phyloP scores from a whole-genome alignment of 176 grass and related monocot genomes.

The Echinochloa phyllopogon region DNA sequence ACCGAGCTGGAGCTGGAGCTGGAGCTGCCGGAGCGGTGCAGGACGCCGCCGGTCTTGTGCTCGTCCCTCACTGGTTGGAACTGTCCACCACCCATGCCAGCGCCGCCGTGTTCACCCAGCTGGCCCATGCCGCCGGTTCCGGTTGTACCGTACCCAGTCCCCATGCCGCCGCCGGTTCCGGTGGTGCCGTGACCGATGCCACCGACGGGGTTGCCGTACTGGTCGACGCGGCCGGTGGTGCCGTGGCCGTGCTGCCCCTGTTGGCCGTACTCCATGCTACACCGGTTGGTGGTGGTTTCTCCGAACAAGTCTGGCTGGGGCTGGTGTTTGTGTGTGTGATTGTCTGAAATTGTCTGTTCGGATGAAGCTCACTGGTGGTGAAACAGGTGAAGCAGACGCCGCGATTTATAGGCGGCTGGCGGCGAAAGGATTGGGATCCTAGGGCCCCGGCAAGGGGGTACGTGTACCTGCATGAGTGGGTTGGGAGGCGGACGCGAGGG shows the following conservation, averaged over 20 bases:
- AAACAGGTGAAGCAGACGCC: neutral
- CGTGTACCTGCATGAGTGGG: slow-evolving; percentile 22
- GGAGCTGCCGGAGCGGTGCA: slow-evolving; percentile 64
- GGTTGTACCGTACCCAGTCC: neutral
- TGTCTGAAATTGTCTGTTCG: neutral
- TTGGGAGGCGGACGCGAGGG: neutral
- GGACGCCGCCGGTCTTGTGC: slow-evolving; percentile 37
- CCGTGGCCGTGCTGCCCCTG: slow-evolving; percentile 39
- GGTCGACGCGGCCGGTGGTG: slow-evolving; percentile 48
- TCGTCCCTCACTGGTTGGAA: slow-evolving; percentile 44
- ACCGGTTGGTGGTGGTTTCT: neutral
- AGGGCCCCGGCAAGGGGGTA: slow-evolving; percentile 5
- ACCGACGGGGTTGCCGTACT: slow-evolving; percentile 49
- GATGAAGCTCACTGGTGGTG: neutral
- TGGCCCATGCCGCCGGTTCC: slow-evolving; percentile 34
- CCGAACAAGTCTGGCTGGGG: neutral
- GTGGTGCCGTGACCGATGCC: neutral
- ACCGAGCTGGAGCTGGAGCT: slow-evolving; percentile 75
- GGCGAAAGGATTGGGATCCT: neutral
- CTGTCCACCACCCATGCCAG: slow-evolving; percentile 31
- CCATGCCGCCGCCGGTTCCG: neutral
- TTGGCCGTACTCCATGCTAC: slow-evolving; percentile 17
- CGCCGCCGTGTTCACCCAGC: slow-evolving; percentile 7
- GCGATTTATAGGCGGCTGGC: slow-evolving; percentile 8
- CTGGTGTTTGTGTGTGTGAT: neutral